Evolutionary conservation across 371 early-diverging fungal genomes (phyloP), one percentile per base, ranked within the genome.

Genomic region (Actinomucor elegans): DNA sequence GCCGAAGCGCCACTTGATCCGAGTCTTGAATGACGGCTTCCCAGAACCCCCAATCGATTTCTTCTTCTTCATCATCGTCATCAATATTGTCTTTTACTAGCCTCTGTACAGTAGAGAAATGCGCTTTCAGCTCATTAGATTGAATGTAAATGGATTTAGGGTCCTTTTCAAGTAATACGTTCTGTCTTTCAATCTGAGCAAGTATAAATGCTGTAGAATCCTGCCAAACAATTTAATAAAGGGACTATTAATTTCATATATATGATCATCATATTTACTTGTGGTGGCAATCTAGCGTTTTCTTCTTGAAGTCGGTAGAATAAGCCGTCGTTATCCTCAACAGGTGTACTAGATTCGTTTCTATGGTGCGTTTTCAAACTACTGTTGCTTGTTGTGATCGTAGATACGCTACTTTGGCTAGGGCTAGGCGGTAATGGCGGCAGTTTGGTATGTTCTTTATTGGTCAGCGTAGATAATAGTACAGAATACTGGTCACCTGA

Each of bases 11-110:
- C 0, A 83, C 81, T 9, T 71, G 67, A 38, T 73, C 86, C 69
- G 91, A 95, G 66, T 93, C 90, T 64, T 89, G 84, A 43, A 91
- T 89, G 52, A 94, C 73, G 31, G 83, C 84, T 33, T 93, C 88
- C 97, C 97, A 97, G 52, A 97, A 96, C 44, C 93, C 96, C 91
- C 90, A 91, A 64, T 92, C 91, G 33, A 73, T 77, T 5, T 71
- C 83, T 33, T 83, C 81, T 38, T 55, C 43, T 28, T 28, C 41
- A 5, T 43, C 41, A 2, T 36, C 28, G 4, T 29, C 45, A 15
- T 38, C 48, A 17, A 21, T 33, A 17, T 53, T 53, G 20, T 69
- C 74, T 15, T 67, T 66, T 7, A 78, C 66, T 18, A 79, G 68
- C 9, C 57, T 57, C 24, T 78, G 80, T 4, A 78, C 65, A 0